Base-by-base conservation (phyloP, 1,139 yeast species). In the Citeromyces siamensis region DNA sequence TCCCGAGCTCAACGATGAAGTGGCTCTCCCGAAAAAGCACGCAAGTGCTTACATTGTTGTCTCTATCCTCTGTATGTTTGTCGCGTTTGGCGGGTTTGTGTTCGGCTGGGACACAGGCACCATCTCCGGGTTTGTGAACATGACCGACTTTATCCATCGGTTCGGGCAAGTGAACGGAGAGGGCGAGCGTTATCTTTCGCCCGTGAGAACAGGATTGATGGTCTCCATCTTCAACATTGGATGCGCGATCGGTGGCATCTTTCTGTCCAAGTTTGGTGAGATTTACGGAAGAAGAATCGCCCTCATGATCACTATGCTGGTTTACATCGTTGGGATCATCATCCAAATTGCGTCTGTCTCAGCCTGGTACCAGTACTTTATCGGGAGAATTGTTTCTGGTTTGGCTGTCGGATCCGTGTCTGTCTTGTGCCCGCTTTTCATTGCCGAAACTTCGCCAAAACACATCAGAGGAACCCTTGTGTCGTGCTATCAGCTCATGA, bases 31-130 rank as follows among this genome's bases (percentile, higher is more conserved):
- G 28, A 33, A 32, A 10, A 35, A 38, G 23, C 40, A 38, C 10
- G 29, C 28, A 13, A 14, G 28, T 13, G 34, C 36, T 5, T 38
- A 38, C 34, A 8, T 36, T 16, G 23, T 36, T 23, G 40, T 38
- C 13, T 35, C 38, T 5, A 34, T 53, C 31, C 52, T 63, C 35
- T 64, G 69, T 59, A 56, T 50, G 53, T 62, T 53, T 66, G 75
- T 66, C 40, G 79, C 83, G 42, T 73, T 75, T 46, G 83, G 81
- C 59, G 84, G 84, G 50, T 66, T 75, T 49, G 72, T 77, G 43
- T 79, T 68, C 52, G 86, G 86, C 45, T 78, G 77, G 70, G 86
- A 78, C 60, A 77, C 86, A 21, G 86, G 88, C 60, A 76, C 85
- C 46, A 78, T 79, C 51, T 71, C 81, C 28, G 94, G 94, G 50